Evolutionary conservation across 441 rosid species (phyloP).

Genomic region (Populus tomentosa): DNA sequence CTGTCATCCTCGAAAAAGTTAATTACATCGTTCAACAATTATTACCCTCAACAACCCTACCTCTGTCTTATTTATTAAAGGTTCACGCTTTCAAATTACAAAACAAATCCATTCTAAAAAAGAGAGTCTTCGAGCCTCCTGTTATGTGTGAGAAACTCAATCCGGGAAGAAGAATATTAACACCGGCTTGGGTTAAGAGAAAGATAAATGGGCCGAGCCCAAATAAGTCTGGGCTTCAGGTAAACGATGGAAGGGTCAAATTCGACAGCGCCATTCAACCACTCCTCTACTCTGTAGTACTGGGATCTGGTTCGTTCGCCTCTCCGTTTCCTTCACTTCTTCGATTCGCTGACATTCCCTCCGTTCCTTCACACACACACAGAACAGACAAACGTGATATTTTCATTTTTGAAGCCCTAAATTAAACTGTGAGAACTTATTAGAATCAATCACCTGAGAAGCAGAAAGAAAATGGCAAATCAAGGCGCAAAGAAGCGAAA

Average conservation of each 20-base stretch:
- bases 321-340: background rate
- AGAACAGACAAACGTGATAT: background rate
- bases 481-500: constrained; percentile 92
- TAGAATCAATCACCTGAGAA: background rate
- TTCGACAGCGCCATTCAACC: background rate
- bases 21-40: no score
- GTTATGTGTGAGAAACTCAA: background rate
- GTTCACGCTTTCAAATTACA: background rate
- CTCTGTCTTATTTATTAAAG: background rate
- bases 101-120: background rate
- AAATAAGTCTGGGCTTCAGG: background rate
- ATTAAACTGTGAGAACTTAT: background rate
- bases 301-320: background rate
- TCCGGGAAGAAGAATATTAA: no score
- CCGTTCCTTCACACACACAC: background rate
- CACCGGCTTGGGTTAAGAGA: background rate
- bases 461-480: constrained; percentile 49
- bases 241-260: background rate
- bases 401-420: background rate
- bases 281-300: background rate
- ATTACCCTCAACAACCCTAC: background rate
- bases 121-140: background rate
- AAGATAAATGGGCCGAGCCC: background rate
- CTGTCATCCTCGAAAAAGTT: background rate
- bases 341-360: background rate